These are phyloP conservation scores for Aulographum hederae DNA, from an alignment of 2,329 filamentous ascomycete genomes.

Conservation along the genomic window DNA sequence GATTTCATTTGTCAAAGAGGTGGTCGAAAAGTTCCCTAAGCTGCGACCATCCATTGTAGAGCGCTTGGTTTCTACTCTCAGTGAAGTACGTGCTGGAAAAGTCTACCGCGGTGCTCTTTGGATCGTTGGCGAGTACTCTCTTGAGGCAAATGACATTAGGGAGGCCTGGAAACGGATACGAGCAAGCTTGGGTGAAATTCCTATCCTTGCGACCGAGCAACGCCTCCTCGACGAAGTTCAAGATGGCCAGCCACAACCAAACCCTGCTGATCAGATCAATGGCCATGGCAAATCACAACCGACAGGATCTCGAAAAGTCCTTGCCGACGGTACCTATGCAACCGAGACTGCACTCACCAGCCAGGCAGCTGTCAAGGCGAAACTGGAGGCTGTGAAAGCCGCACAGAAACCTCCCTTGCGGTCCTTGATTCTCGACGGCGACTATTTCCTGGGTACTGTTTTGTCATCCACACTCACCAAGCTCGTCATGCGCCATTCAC, in stretches of 20 bases:
- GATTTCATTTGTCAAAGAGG: constrained; percentile 96
- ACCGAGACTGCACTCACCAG: constrained; percentile 93
- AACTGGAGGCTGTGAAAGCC: constrained; percentile 88
- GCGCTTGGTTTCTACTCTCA: constrained; percentile 73
- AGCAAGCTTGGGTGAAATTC: constrained; percentile 86
- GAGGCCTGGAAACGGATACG: constrained; percentile 96
- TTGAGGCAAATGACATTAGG: constrained; percentile 83
- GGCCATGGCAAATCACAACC: constrained; percentile 64
- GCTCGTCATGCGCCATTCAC: constrained; percentile 90
- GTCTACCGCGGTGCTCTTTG: constrained; percentile 92
- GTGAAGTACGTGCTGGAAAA: constrained; percentile 89
- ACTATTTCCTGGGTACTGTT: constrained; percentile 90
- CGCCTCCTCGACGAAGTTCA: constrained; percentile 68
- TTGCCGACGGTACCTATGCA: constrained; percentile 93
- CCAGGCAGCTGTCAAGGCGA: constrained; percentile 74
- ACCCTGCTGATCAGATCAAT: constrained; percentile 53
- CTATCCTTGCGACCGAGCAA: constrained; percentile 89
- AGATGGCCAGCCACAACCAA: constrained; percentile 42
- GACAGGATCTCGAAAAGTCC: constrained; percentile 72
- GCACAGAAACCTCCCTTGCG: constrained; percentile 90
- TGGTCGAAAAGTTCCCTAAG: constrained; percentile 92
- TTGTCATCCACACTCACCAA: constrained; percentile 94
- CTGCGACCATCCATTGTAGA: constrained; percentile 74
- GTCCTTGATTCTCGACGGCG: constrained; percentile 82
- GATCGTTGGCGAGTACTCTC: constrained; percentile 94